Percentiles rank a stretch among this genome's conserved stretches.
phyloP scores from a whole-genome alignment of 2,329 filamentous ascomycete species.

The Fusarium oligoseptatum region DNA sequence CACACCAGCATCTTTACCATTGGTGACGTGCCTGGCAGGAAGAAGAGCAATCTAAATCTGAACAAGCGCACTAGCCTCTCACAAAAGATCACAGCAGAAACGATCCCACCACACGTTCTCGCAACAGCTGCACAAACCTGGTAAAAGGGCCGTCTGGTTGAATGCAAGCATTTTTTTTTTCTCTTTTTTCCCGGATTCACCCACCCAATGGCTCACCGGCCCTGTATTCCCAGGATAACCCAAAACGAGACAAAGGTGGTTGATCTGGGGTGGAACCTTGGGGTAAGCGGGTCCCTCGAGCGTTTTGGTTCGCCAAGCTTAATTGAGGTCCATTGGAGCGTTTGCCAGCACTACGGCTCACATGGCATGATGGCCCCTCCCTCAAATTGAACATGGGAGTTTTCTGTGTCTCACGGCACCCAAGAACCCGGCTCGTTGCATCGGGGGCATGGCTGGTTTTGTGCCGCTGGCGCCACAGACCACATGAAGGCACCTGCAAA shows the following conservation, averaged over 20 bases:
- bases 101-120: not conserved
- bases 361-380: constrained; percentile 19
- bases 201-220: constrained; percentile 35
- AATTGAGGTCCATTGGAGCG: not conserved
- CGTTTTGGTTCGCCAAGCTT: constrained; percentile 3
- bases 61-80: not conserved
- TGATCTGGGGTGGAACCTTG: constrained; percentile 16
- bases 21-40: not conserved
- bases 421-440: not conserved
- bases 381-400: constrained; percentile 13
- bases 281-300: constrained; percentile 24
- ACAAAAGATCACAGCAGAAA: constrained; percentile 13
- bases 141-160: constrained; percentile 38
- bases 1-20: not conserved
- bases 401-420: not conserved
- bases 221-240: constrained; percentile 22
- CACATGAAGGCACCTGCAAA: constrained; percentile 12
- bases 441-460: not conserved
- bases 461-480: not conserved
- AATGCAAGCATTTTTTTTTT: constrained; percentile 29
- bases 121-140: constrained; percentile 20
- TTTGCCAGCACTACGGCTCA: not conserved
- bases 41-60: not conserved
- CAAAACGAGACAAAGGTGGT: constrained; percentile 20
- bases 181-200: constrained; percentile 31